Conservation (phyloP, 2,329 filamentous ascomycete species). For the Cladosporium sp. region DNA sequence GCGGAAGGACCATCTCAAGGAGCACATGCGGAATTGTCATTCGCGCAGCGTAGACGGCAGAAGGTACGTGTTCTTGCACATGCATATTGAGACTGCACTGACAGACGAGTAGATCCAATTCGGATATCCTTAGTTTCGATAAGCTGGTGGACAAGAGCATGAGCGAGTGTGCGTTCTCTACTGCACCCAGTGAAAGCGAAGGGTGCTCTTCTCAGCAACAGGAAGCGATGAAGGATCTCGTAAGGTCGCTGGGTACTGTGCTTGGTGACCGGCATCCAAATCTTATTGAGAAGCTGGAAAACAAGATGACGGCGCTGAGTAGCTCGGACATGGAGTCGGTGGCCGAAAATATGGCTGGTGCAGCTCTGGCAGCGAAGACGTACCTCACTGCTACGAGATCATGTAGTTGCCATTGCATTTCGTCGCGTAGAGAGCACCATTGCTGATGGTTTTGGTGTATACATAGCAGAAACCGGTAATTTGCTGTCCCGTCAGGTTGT, state of each 20-base stretch:
- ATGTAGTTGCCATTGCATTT: background rate
- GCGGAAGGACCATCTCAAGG: conserved; percentile 10
- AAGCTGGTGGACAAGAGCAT: background rate
- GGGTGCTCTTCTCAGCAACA: background rate
- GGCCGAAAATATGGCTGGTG: conserved; percentile 2
- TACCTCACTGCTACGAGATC: background rate
- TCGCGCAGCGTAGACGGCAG: background rate
- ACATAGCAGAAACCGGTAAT: too few relatives aligned
- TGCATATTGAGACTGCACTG: background rate
- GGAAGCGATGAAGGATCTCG: conserved; percentile 9
- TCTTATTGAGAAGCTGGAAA: conserved; percentile 1
- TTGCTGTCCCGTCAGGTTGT: background rate
- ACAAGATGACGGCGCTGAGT: background rate
- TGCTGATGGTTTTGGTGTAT: background rate
- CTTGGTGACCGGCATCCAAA: background rate
- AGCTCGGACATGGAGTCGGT: background rate
- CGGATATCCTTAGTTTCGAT: background rate
- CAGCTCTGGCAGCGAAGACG: background rate
- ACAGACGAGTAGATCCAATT: background rate
- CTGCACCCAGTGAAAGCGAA: too few relatives aligned
- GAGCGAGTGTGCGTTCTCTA: background rate
- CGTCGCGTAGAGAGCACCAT: background rate
- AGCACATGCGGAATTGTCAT: conserved; percentile 16
- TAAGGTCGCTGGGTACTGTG: conserved; percentile 10
- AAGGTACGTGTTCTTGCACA: background rate